Evolutionary conservation across 2,329 filamentous ascomycete species (phyloP).

Genomic region (Colletotrichum australisinense): DNA sequence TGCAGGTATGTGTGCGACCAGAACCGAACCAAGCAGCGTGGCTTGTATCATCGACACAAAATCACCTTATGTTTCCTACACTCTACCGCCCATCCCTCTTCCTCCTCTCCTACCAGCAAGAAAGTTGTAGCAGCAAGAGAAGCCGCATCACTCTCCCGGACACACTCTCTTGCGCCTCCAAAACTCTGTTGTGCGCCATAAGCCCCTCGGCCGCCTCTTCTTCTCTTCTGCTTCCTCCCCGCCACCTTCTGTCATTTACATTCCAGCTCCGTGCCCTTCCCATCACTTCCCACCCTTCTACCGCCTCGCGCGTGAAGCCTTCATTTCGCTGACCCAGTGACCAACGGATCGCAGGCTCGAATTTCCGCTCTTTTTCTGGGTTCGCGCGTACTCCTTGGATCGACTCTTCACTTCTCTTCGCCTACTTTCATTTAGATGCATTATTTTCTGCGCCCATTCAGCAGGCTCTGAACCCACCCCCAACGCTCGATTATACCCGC

Average conservation of each 20-base stretch:
- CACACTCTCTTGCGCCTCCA: constrained; percentile 36
- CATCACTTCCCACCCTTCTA: constrained; percentile 27
- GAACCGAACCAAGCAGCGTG: neutral
- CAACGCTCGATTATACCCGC: constrained; percentile 23
- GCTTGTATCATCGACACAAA: constrained; percentile 54
- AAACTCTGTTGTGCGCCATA: constrained; percentile 38
- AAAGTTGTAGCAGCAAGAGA: neutral
- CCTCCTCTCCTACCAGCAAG: constrained; percentile 2
- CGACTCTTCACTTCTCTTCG: constrained; percentile 38
- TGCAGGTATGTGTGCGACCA: constrained; percentile 27
- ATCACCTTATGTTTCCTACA: constrained; percentile 45
- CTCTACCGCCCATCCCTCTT: constrained; percentile 37
- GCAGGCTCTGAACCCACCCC: constrained; percentile 63
- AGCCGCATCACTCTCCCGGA: constrained; percentile 3
- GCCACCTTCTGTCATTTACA: constrained; percentile 35
- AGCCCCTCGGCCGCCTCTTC: constrained; percentile 35
- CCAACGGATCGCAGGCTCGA: constrained; percentile 47
- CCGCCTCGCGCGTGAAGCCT: constrained; percentile 42
- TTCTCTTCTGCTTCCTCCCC: constrained; percentile 42
- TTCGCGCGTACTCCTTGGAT: constrained; percentile 25
- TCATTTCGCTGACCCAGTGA: constrained; percentile 33
- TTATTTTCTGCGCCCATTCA: constrained; percentile 53
- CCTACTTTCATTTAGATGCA: constrained; percentile 46
- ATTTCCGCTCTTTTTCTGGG: constrained; percentile 43
- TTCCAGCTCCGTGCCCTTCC: constrained; percentile 36